A percentile compares a stretch with the other conserved stretches of the same genome.
phyloP scores from a whole-genome alignment of 2,329 filamentous ascomycete species.

The Aspergillus versicolor region DNA sequence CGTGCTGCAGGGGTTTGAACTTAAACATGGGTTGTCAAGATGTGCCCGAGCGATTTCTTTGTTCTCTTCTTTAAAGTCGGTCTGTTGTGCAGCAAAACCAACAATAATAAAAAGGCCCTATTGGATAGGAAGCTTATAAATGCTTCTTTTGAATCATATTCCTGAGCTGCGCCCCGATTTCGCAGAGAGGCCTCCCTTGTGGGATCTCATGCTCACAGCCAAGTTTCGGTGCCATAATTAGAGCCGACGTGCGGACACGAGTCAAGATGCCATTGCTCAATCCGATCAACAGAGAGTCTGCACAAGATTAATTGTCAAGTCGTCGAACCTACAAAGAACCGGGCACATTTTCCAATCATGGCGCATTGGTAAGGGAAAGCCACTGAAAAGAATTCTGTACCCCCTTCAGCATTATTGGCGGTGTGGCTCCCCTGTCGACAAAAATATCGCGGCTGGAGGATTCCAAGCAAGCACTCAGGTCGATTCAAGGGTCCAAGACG shows the following conservation, averaged over 20 bases:
- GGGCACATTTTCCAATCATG: neutral
- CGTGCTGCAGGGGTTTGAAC: constrained; percentile 2
- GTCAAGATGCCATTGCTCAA: neutral
- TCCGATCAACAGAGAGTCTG: neutral
- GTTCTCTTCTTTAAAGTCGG: neutral
- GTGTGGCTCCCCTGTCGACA: neutral
- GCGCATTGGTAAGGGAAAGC: neutral
- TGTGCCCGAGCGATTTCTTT: constrained; percentile 2
- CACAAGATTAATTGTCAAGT: neutral
- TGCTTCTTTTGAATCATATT: neutral
- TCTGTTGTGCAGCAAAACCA: constrained; percentile 1
- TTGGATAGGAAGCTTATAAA: neutral
- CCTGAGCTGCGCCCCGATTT: constrained; percentile 2
- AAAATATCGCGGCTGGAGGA: neutral
- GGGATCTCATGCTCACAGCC: neutral
- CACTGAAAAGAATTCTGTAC: neutral
- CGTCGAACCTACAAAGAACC: neutral
- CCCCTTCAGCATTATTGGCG: neutral
- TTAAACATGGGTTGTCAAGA: neutral
- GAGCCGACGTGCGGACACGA: neutral
- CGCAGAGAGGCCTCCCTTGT: neutral
- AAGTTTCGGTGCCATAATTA: neutral
- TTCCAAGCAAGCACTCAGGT: neutral
- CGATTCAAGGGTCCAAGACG: neutral
- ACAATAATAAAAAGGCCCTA: neutral